Base-by-base conservation (phyloP, 352 stramenopile species). In the Phytophthora foliorum region DNA sequence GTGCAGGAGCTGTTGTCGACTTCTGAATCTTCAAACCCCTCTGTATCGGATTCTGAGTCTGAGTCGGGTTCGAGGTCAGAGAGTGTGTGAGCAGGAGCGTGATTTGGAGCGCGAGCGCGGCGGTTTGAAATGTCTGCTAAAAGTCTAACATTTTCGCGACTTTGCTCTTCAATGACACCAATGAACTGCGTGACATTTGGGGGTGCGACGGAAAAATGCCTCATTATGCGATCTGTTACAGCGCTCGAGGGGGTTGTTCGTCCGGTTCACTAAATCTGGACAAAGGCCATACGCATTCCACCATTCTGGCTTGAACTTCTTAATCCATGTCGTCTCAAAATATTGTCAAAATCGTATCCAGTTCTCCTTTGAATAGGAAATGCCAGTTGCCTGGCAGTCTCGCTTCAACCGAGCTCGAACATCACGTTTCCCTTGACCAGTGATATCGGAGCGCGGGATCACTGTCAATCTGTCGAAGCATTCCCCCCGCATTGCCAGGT, bases 41-140 rank as follows among this genome's bases (percentile, higher is more conserved):
- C 25, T n/a, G n/a, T n/a, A n/a, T n/a, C n/a, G n/a, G n/a, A n/a
- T n/a, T 41, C 7, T 13, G 34, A 41, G 34, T 57, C 34, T 4
- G 34, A 48, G 19, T 57, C 34, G 8, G 22, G 52, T 36, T 57
- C n/a, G 31, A 57, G 58, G 31, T 27, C 16, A 11, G 31, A 31
- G 4, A 22, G 21, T 5, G 9, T 7, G 10, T 51, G 44, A 27
- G 22, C 10, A 11, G 7, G 11, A 21, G 29, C 29, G 29, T 49
- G 56, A 2, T 4, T 9, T 29, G 56, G 44, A 14, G 29, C 29
- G 8, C 32, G 7, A 7, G 44, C 44, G 2, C 56, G 36, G 32
- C 42, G 56, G 22, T 56, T 55, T 11, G 44, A 65, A 57, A 65
- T 65, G 32, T 57, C 45, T n/a, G 6, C n/a, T 21, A 34, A 34